Evolutionary conservation across 352 stramenopile species (phyloP).

Genomic region (Phytophthora chlamydospora): DNA sequence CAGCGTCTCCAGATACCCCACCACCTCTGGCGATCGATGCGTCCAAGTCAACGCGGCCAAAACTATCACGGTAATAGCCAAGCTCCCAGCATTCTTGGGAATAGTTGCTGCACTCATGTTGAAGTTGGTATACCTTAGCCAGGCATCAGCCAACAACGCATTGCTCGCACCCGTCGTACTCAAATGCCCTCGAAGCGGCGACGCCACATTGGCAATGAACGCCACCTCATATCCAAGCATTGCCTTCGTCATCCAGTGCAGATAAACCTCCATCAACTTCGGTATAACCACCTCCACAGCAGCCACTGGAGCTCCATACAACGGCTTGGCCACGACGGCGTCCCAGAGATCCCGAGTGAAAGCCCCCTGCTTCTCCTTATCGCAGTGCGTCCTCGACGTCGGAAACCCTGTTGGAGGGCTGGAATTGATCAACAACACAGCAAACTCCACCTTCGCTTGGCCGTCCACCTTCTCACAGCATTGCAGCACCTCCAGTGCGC

Average conservation of each 20-base stretch:
- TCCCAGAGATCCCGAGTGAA: conserved; percentile 37
- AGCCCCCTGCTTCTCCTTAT: conserved; percentile 27
- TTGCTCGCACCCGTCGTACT: not conserved
- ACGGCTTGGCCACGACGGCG: conserved; percentile 22
- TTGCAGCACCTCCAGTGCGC: conserved; percentile 25
- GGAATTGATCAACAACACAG: conserved; percentile 4
- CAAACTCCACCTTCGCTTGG: not conserved
- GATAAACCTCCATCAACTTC: conserved; percentile 30
- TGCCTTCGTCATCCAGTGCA: conserved; percentile 35
- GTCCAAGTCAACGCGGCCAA: conserved; percentile 25
- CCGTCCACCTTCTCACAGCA: conserved; percentile 1
- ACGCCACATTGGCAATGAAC: conserved; percentile 42
- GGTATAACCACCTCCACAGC: not conserved
- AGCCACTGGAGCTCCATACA: conserved; percentile 14
- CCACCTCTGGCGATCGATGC: conserved; percentile 4
- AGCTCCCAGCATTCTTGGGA: conserved; percentile 4
- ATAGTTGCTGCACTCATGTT: conserved; percentile 9
- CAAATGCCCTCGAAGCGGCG: conserved; percentile 27
- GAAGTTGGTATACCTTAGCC: conserved; percentile 14
- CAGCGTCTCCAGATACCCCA: conserved; percentile 25
- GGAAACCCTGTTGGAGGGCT: conserved; percentile 20
- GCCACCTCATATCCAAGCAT: conserved; percentile 44
- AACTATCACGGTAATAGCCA: conserved; percentile 30
- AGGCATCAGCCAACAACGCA: conserved; percentile 17
- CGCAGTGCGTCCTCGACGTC: conserved; percentile 18